These are phyloP conservation scores for Aspergillus neoniger DNA, from an alignment of 2,329 filamentous ascomycete genomes.

Conservation along the genomic window DNA sequence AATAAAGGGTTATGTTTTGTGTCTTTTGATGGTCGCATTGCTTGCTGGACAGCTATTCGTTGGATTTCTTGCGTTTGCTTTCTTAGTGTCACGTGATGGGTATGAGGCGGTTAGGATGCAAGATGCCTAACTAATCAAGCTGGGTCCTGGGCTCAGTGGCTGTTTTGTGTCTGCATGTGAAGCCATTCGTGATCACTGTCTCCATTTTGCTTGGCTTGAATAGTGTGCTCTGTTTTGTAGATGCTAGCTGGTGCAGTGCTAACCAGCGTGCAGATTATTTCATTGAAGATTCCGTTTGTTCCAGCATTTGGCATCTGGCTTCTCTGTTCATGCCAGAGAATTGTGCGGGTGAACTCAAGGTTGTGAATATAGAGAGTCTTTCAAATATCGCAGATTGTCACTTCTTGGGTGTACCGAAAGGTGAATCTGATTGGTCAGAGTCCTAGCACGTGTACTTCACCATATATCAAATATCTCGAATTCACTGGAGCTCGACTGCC, in stretches of 20 bases:
- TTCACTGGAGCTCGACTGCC: not conserved
- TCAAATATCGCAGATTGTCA: not conserved
- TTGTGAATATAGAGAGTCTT: not conserved
- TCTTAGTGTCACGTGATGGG: not conserved
- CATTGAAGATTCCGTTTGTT: not conserved
- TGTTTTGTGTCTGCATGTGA: not conserved
- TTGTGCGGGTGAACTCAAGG: not conserved
- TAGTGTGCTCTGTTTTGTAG: not conserved
- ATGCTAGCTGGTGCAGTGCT: not conserved
- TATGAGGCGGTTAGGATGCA: not conserved
- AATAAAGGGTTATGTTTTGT: not conserved
- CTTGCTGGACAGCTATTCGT: not conserved
- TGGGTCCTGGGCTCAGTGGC: not conserved
- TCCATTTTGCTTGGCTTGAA: not conserved
- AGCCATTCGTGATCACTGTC: not conserved
- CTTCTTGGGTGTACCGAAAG: not conserved
- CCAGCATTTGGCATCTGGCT: not conserved
- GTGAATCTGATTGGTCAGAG: not conserved
- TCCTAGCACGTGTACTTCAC: not conserved
- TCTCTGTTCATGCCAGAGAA: not conserved
- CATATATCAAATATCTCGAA: not conserved
- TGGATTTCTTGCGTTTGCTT: not conserved
- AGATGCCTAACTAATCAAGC: not conserved
- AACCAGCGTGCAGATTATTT: not conserved
- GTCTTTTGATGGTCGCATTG: not conserved